Base-by-base conservation (phyloP, 2,329 filamentous ascomycete genomes). In the Samsoniella hepiali region DNA sequence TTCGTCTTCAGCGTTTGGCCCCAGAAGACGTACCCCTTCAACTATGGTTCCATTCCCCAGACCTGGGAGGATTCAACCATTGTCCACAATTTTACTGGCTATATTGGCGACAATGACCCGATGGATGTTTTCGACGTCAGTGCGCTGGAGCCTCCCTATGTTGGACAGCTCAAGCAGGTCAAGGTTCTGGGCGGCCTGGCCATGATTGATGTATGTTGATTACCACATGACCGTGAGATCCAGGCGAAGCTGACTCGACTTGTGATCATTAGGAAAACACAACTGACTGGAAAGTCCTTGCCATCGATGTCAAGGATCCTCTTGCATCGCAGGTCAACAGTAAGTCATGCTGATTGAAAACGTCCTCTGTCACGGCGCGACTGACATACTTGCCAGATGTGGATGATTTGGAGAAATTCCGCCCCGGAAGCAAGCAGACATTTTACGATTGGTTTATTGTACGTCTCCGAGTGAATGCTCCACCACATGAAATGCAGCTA, bases 21-120 rank as follows among this genome's bases (percentile, higher is more conserved):
- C 44, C 77, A 79, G 68, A 78, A 76, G 68, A 71, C 75, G 0
- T 79, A 79, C 44, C 78, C 77, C 0, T 78, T 79, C 65, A 70
- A 76, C 32, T 79, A 79, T 56, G 77, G 77, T 0, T 78, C 77
- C 5, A 77, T 79, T 27, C 77, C 77, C 0, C 78, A 79, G 66
- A 79, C 77, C 0, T 79, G 77, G 77, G 77, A 79, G 67, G 75
- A 74, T 57, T 75, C 77, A 29, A 79, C 78, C 64, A 70, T 74
- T 42, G 66, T 76, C 22, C 76, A 79, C 53, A 68, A 72, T 22
- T 76, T 76, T 59, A 79, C 77, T 17, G 72, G 72, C 0, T 71
- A 66, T 7, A 64, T 70, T 1, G 77, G 77, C 0, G 77, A 79
- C 64, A 79, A 79, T 9, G 77, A 79, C 27, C 77, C 77, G 0